A percentile compares a stretch with the other conserved stretches of the same genome.
Conservation (phyloP, 148 eudicot species). For the Nyssa sinensis region DNA sequence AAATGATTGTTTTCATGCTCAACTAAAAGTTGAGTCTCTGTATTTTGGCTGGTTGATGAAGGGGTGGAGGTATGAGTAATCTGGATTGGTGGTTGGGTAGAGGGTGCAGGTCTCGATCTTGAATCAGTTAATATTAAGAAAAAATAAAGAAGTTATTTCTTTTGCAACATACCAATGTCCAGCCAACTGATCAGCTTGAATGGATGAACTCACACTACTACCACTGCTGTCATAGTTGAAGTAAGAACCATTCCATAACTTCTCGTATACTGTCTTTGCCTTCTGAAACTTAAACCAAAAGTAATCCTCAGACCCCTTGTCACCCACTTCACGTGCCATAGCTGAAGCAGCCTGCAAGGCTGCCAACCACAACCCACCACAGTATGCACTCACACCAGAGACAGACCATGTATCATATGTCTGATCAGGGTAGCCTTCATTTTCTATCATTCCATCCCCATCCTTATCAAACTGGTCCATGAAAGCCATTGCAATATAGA, state of each 20-base stretch:
- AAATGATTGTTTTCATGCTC: too few relatives aligned
- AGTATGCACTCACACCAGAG: conserved; percentile 83
- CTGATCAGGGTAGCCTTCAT: conserved; percentile 96
- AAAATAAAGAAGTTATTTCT: not conserved
- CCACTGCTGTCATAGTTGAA: conserved; percentile 74
- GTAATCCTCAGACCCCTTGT: conserved; percentile 67
- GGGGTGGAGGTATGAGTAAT: too few relatives aligned
- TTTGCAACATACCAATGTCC: conserved; percentile 71
- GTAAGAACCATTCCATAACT: conserved; percentile 88
- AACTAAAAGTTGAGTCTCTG: too few relatives aligned
- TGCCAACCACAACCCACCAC: conserved; percentile 94
- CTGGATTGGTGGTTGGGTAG: too few relatives aligned
- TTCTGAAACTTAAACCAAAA: conserved; percentile 75
- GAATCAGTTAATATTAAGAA: not conserved
- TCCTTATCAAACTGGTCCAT: conserved; percentile 95
- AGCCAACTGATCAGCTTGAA: conserved; percentile 94
- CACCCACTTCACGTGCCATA: conserved; percentile 76
- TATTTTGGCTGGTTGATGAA: too few relatives aligned
- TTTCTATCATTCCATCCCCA: conserved; percentile 93
- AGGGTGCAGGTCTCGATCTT: too few relatives aligned
- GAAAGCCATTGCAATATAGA: too few relatives aligned
- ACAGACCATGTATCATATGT: conserved; percentile 96
- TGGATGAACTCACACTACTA: conserved; percentile 61
- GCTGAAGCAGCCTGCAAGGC: conserved; percentile 90
- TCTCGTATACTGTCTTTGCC: conserved; percentile 69